Evolutionary conservation across 2,329 filamentous ascomycete species (phyloP), one percentile per base, ranked within the genome.

Genomic region (Epichloe glyceriae): DNA sequence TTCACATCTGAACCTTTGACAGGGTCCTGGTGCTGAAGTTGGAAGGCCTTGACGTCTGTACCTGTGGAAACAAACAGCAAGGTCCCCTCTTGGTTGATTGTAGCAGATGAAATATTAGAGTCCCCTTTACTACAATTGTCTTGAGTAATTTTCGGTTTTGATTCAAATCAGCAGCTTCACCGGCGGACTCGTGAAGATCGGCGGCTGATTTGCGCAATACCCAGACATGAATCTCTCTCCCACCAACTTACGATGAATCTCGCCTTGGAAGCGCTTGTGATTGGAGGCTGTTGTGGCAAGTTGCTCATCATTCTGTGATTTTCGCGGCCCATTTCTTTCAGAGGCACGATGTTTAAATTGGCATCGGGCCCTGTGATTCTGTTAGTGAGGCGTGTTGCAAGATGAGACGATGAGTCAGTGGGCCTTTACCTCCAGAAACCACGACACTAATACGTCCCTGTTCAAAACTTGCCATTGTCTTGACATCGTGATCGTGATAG

Each of bases 401-500:
- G 12, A 37, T 34, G 22, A 14, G 1, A 11, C 33, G 45, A 26
- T 38, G 19, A 39, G 26, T 22, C 30, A 15, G 17, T 19, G 20
- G 6, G n/a, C 53, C 64, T 75, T 67, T 73, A 87, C 89, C 93
- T 78, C 93, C 93, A 55, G 91, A 94, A 15, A 95, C 86, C 11
- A 95, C 75, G 50, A 97, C 82, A 61, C 88, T 97, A 62, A 95
- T 79, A 47, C 81, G 81, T 47, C 79, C 82, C 49, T 84, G 84
- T 66, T 98, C 93, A 56, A 91, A 97, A 0, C 87, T 83, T 35
- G 89, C 86, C 80, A 97, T 87, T 1, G 88, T 80, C 71, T 97
- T 97, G 60, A 97, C 89, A 70, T 98, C 93, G 66, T 97, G 90
- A 44, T 85, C 81, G 63, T 98, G 93, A 62, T 91, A 90, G 62